A percentile compares a stretch with the other conserved stretches of the same genome.
phyloP scores from a whole-genome alignment of 768 basidiomycete genomes.

The Leccinum sublutescens region DNA sequence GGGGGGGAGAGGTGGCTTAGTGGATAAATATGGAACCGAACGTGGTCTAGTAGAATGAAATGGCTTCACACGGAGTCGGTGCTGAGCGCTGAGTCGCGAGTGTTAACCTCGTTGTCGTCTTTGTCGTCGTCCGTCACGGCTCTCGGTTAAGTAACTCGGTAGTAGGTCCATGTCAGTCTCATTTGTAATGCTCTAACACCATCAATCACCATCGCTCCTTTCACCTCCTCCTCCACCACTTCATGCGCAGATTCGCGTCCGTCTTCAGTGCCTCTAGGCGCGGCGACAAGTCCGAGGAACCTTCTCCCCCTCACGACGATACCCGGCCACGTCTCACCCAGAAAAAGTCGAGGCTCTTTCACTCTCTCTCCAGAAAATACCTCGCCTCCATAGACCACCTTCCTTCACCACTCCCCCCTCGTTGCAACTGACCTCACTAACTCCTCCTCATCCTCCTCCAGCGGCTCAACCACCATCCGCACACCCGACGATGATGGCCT shows the following conservation, averaged over 20 bases:
- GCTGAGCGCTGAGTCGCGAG: slow-evolving; percentile 1
- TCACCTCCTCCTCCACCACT: slow-evolving; percentile 20
- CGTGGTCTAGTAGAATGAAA: not conserved
- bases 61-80: slow-evolving; percentile 12
- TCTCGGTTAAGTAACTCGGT: slow-evolving; percentile 21
- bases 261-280: slow-evolving; percentile 50
- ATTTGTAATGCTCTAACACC: slow-evolving; percentile 36
- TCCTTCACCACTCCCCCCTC: slow-evolving; percentile 19
- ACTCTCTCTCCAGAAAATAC: slow-evolving; percentile 31
- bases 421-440: slow-evolving; percentile 36
- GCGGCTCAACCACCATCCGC: slow-evolving; percentile 49
- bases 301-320: slow-evolving; percentile 21
- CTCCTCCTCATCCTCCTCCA: slow-evolving; percentile 63
- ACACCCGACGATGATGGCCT: slow-evolving; percentile 59
- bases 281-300: slow-evolving; percentile 27
- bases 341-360: slow-evolving; percentile 25
- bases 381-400: slow-evolving; percentile 15
- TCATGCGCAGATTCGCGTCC: slow-evolving; percentile 66
- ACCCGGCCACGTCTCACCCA: slow-evolving; percentile 11
- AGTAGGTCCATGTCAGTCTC: slow-evolving; percentile 24
- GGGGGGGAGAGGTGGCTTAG: not conserved
- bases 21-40: not conserved
- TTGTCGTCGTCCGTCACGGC: slow-evolving; percentile 2
- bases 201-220: slow-evolving; percentile 20
- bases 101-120: slow-evolving; percentile 9